phyloP scores from a whole-genome alignment of 2,329 filamentous ascomycete genomes.

The Colletotrichum cereale region DNA sequence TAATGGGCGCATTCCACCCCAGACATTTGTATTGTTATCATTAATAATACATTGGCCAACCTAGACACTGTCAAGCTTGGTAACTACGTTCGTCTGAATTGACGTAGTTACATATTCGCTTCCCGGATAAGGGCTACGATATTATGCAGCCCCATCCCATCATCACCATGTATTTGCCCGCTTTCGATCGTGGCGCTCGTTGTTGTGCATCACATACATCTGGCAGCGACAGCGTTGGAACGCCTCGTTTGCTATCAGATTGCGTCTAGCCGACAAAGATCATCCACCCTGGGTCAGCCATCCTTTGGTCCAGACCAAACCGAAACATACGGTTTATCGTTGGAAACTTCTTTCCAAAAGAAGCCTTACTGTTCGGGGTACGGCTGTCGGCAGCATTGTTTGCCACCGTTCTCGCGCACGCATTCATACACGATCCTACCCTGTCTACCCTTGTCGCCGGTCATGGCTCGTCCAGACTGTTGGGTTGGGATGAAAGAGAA shows the following conservation, averaged over 20 bases:
- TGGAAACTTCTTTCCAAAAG: not conserved
- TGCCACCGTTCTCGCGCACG: not conserved
- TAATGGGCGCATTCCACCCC: not conserved
- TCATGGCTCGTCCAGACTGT: constrained; percentile 14
- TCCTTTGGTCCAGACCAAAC: not conserved
- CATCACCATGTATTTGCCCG: not conserved
- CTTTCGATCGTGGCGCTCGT: not conserved
- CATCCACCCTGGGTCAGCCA: not conserved
- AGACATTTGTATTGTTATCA: not conserved
- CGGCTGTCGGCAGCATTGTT: not conserved
- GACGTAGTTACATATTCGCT: not conserved
- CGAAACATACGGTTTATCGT: not conserved
- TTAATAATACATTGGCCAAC: not conserved
- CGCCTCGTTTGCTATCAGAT: constrained; percentile 2
- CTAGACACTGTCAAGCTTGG: not conserved
- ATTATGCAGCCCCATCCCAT: not conserved
- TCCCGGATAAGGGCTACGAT: not conserved
- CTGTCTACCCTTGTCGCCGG: constrained; percentile 6
- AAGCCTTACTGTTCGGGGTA: not conserved
- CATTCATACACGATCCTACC: not conserved
- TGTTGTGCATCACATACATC: not conserved
- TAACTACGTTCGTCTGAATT: not conserved
- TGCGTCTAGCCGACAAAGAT: not conserved
- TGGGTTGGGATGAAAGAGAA: constrained; percentile 27
- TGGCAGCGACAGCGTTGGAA: not conserved